Conservation (phyloP, 176 grass and related monocot genomes). For the Carex myosuroides region DNA sequence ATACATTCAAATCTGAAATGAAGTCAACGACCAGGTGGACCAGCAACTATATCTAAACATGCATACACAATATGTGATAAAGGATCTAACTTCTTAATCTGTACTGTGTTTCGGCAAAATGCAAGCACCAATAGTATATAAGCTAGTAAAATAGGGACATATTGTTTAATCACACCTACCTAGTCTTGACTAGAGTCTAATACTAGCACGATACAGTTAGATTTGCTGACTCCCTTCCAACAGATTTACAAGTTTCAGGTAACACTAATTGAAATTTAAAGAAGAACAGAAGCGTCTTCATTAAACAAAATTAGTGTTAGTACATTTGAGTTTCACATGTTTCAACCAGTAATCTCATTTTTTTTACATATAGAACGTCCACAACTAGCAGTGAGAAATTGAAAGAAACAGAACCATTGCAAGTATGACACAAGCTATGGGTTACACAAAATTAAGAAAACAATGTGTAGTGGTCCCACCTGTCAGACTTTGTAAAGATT, state of each 20-base stretch:
- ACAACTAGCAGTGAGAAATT: neutral
- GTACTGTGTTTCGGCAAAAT: neutral
- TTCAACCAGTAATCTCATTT: constrained; percentile 6
- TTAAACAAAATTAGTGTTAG: neutral
- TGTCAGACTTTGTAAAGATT: constrained; percentile 64
- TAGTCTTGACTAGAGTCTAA: neutral
- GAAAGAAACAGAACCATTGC: constrained; percentile 2
- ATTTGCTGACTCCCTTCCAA: neutral
- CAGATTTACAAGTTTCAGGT: neutral
- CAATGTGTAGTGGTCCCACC: constrained; percentile 23
- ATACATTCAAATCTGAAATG: neutral
- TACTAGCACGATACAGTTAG: neutral
- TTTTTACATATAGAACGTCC: neutral
- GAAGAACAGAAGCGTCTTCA: neutral
- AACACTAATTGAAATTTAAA: neutral
- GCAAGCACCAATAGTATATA: neutral
- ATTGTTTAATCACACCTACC: neutral
- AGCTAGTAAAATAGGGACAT: constrained; percentile 1
- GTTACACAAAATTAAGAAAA: neutral
- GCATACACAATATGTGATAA: neutral
- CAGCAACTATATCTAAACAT: neutral
- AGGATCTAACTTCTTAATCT: neutral
- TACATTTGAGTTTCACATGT: neutral
- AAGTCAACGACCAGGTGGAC: neutral
- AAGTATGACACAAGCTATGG: neutral